Evolutionary conservation across 495 filamentous ascomycete species (phyloP).

Genomic region (Cercophora samala): DNA sequence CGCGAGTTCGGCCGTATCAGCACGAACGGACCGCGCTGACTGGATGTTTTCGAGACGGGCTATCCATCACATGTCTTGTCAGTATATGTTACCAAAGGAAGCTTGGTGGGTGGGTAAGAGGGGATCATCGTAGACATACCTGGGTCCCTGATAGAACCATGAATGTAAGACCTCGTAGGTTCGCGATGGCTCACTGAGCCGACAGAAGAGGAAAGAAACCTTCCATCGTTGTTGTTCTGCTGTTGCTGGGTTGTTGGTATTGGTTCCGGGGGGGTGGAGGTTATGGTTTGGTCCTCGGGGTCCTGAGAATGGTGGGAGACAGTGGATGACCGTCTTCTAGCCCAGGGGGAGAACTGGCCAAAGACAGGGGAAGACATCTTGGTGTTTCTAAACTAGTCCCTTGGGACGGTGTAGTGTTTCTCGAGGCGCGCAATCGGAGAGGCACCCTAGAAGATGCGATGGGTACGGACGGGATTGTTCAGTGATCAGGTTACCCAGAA

Average conservation of each 20-base stretch:
- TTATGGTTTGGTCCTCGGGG: slow-evolving; percentile 25
- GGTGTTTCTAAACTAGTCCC: not conserved
- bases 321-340: slow-evolving; percentile 36
- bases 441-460: slow-evolving; percentile 8
- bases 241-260: slow-evolving; percentile 5
- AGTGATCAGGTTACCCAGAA: slow-evolving; percentile 10
- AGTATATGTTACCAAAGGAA: not conserved
- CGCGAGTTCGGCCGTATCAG: slow-evolving; percentile 88
- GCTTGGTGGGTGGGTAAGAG: slow-evolving; percentile 19
- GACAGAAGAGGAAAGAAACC: slow-evolving; percentile 39
- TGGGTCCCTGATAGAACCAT: slow-evolving; percentile 64
- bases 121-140: slow-evolving; percentile 49
- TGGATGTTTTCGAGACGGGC: slow-evolving; percentile 61
- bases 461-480: not conserved
- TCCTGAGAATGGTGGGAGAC: slow-evolving; percentile 33
- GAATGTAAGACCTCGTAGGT: slow-evolving; percentile 74
- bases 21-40: slow-evolving; percentile 74
- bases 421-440: not conserved
- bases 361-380: slow-evolving; percentile 37
- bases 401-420: slow-evolving; percentile 5
- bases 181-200: slow-evolving; percentile 53
- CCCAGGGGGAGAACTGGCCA: slow-evolving; percentile 39
- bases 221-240: slow-evolving; percentile 27
- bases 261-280: slow-evolving; percentile 17
- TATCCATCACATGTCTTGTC: slow-evolving; percentile 23